phyloP scores from a whole-genome alignment of 176 grass and related monocot genomes.

The Bothriochloa decipiens region DNA sequence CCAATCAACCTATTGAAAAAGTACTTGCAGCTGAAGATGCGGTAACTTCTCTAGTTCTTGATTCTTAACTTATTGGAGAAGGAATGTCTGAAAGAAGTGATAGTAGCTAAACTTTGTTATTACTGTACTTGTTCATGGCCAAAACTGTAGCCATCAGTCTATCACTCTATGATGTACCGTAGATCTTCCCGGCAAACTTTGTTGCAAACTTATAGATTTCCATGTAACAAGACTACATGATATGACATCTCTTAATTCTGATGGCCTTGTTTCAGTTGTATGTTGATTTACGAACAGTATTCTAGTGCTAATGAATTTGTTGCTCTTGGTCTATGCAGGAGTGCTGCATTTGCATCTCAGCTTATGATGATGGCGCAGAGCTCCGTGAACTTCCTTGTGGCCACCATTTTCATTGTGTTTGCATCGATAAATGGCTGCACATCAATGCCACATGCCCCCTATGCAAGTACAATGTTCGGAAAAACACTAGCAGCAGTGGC shows the following conservation, averaged over 20 bases:
- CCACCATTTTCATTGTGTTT: conserved; percentile 77
- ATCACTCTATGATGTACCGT: neutral
- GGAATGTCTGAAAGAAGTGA: neutral
- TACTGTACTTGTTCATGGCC: neutral
- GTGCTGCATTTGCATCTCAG: conserved; percentile 76
- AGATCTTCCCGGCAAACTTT: neutral
- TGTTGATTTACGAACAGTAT: neutral
- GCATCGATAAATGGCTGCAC: conserved; percentile 82
- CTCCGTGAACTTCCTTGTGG: conserved; percentile 74
- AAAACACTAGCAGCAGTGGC: conserved; percentile 60
- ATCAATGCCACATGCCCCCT: conserved; percentile 83
- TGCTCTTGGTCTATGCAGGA: conserved; percentile 53
- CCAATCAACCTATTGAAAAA: conserved; percentile 70
- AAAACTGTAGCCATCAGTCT: neutral
- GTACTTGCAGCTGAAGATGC: conserved; percentile 76
- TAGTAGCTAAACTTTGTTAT: neutral
- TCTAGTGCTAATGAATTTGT: conserved; percentile 3
- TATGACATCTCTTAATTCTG: neutral
- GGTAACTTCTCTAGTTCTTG: conserved; percentile 53
- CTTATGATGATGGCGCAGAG: conserved; percentile 75
- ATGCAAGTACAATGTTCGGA: conserved; percentile 81
- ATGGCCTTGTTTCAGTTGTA: conserved; percentile 1
- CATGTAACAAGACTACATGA: neutral
- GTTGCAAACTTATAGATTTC: neutral
- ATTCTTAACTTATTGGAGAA: conserved; percentile 19